Conservation (phyloP, 352 stramenopile genomes). For the Phytophthora sp. region DNA sequence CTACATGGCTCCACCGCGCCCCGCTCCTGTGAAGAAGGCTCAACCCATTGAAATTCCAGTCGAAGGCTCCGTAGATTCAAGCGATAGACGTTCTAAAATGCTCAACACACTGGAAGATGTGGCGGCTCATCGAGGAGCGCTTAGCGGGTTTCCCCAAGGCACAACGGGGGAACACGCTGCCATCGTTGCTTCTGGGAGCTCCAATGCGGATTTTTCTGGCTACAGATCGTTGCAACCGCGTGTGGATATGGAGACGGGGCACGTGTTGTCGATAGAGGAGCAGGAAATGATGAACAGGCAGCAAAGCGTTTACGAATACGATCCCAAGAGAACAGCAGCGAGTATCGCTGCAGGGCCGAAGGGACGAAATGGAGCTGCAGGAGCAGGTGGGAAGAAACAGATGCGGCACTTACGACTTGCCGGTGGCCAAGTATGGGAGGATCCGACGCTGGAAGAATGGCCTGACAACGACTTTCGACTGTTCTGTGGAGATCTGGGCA, state of each 20-base stretch:
- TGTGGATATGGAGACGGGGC: slow-evolving; percentile 75
- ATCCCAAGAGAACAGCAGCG: slow-evolving; percentile 55
- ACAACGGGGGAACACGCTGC: slow-evolving; percentile 59
- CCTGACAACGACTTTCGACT: slow-evolving; percentile 96
- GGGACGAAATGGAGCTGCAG: background rate
- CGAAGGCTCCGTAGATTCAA: background rate
- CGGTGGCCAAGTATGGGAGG: slow-evolving; percentile 92
- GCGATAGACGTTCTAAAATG: slow-evolving; percentile 27
- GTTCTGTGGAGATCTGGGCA: slow-evolving; percentile 95
- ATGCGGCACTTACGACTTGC: slow-evolving; percentile 75
- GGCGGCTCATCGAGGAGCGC: slow-evolving; percentile 56
- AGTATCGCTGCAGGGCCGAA: slow-evolving; percentile 28
- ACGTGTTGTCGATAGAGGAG: slow-evolving; percentile 69
- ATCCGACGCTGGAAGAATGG: slow-evolving; percentile 94
- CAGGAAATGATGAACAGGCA: slow-evolving; percentile 85
- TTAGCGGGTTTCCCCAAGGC: slow-evolving; percentile 70
- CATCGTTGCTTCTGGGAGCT: background rate
- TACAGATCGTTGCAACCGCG: slow-evolving; percentile 44
- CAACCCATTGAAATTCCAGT: background rate
- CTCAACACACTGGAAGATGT: slow-evolving; percentile 60
- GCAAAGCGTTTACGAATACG: slow-evolving; percentile 87
- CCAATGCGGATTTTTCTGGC: no score
- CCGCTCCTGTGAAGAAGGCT: slow-evolving; percentile 48
- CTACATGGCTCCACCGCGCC: slow-evolving; percentile 74
- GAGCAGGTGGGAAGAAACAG: slow-evolving; percentile 20